Evolutionary conservation across 1,139 yeast species (phyloP), one percentile per base, ranked within the genome.

Genomic region (Cylindricascospora bacillispora): DNA sequence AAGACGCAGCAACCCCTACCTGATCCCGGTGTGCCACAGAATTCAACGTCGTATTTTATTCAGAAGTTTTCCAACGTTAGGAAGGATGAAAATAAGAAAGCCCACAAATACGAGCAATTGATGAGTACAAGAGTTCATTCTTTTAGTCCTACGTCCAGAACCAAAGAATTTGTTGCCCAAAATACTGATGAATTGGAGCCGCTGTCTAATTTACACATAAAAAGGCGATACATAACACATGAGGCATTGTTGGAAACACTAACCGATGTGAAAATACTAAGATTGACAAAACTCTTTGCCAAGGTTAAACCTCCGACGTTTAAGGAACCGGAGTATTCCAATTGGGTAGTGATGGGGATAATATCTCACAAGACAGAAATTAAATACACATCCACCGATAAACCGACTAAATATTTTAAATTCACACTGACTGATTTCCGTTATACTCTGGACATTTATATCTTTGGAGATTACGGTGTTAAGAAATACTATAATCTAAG

Each of bases 291-390:
- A 35, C 53, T 77, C 7, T 63, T 70, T 35, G 80, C 79, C 3
- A 73, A 74, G 37, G 73, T 82, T 2, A 43, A 54, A 24, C 77
- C 89, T 4, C 93, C 94, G 1, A 59, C 67, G 17, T 85, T 67
- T 45, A 52, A 56, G 4, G 79, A 79, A 30, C 94, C 95, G 0
- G 56, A 60, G 20, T 76, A 74, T 43, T 56, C 76, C 10, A 85
- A 86, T 46, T 85, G 82, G 78, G 74, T 78, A 14, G 65, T 78
- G 6, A 49, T 76, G 15, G 95, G 93, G 1, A 64, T 80, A 6
- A 60, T 86, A 0, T 60, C 73, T 4, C 49, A 54, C 20, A 85
- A 83, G 46, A 59, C 73, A 3, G 68, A 63, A 5, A 63, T 78
- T 1, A 63, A 61, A 37, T 49, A 57, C n/a, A 56, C 73, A 0